Base-by-base conservation (phyloP, 257 asterid species). In the Solanum pennellii region DNA sequence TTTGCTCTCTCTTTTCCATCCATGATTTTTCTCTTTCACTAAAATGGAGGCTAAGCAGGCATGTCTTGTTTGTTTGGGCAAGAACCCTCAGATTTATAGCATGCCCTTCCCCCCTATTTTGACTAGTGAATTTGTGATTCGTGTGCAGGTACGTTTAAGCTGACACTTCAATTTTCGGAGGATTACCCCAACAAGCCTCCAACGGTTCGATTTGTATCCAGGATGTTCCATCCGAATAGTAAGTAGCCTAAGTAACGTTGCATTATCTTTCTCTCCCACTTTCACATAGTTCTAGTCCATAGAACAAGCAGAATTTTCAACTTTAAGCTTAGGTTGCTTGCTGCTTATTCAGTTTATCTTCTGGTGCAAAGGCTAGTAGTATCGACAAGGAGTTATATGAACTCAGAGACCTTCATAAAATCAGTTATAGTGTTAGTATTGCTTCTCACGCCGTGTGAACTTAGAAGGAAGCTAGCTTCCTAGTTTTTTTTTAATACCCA, bases 181-280 rank as follows among this genome's bases (percentile, higher is more conserved):
- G 99, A 96, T 89, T 96, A 96, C 91, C 99, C 99, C 45, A 96
- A 96, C 86, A 96, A 96, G 94, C 98, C 99, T 66, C 99, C 99
- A 62, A 94, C 93, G 7, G 99, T 96, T 88, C 94, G 98, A 69
- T 96, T 96, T 90, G 90, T 95, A 86, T 96, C 99, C 82, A 93
- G 99, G 91, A 96, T 96, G 99, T 96, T 96, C 91, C 99, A 96
- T 86, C 99, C 99, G 47, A 96, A 96, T 88, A 96, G 99, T 96
- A 96, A 95, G 99, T 91, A 74, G 20, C 85, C 69, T 21, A 76
- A 73, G 31, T 41, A 47, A 72, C 12, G 15, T 72, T 31, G 47
- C 84, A 47, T 79, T 45, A 25, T 79, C 42, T 45, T 79, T 79
- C 25, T 27, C 39, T 77, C 65, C 62, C 65, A 14, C 39, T 77